Evolutionary conservation across 73 alveolate genomes (phyloP).

Genomic region (Symbiodinium natans): DNA sequence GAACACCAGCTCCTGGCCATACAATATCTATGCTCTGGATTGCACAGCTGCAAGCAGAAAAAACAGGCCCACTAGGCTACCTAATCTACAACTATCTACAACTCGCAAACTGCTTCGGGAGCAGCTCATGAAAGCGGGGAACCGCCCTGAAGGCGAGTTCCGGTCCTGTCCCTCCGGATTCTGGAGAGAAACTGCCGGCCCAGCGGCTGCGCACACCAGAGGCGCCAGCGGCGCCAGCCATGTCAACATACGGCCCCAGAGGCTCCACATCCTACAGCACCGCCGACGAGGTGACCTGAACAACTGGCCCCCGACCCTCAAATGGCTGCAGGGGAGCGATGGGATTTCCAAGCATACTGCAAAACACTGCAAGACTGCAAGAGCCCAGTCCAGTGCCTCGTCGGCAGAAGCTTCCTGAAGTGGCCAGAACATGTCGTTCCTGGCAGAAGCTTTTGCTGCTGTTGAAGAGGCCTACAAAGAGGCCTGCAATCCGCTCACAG

Average conservation of each 20-base stretch:
- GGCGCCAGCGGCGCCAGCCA: background rate
- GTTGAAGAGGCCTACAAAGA: too few relatives aligned
- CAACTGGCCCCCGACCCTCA: background rate
- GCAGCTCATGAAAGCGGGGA: too few relatives aligned
- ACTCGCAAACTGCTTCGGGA: too few relatives aligned
- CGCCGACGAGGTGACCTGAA: background rate
- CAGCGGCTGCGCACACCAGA: background rate
- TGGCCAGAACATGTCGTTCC: slow-evolving; percentile 77
- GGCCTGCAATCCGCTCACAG: too few relatives aligned
- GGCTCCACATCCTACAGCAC: background rate
- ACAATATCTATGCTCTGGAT: background rate
- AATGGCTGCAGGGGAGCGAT: background rate
- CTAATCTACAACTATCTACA: too few relatives aligned
- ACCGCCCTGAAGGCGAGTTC: too few relatives aligned
- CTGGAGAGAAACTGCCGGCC: slow-evolving; percentile 73
- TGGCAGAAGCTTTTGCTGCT: background rate
- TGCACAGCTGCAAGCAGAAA: too few relatives aligned
- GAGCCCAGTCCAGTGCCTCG: too few relatives aligned
- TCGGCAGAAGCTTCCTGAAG: slow-evolving; percentile 12
- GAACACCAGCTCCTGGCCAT: slow-evolving; percentile 40
- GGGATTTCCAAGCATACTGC: too few relatives aligned
- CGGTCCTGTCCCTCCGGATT: slow-evolving; percentile 59
- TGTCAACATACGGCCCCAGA: background rate
- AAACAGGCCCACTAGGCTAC: too few relatives aligned
- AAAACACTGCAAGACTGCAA: too few relatives aligned